Evolutionary conservation across 2,329 filamentous ascomycete species (phyloP), one percentile per base, ranked within the genome.

Genomic region (Penicillium paneum): DNA sequence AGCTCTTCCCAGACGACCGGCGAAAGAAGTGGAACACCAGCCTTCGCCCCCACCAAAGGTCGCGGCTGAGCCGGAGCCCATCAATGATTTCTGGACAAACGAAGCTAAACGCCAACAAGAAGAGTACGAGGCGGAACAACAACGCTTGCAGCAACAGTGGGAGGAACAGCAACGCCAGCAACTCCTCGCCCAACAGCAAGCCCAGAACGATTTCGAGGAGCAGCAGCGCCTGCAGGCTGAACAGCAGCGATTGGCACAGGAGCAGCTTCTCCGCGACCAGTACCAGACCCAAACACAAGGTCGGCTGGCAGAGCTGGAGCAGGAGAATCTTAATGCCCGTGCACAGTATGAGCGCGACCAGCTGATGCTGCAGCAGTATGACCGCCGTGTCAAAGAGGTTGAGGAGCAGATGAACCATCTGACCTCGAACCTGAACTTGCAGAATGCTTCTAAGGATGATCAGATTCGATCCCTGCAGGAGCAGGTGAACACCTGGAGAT

Each of bases 301-400:
- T 36, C 88, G 91, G n/a, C 81, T 99, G 66, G 94, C 93, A 1
- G 94, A 99, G 75, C 80, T 99, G 46, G 93, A 99, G 76, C 89
- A 88, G 54, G 93, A 97, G 75, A 97, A 99, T 64, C 78, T 99
- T 26, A 93, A 94, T 66, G 94, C 94, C 4, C 85, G 94, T 39
- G 90, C 92, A 8, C 94, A 97, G 74, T 97, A 97, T 70, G 92
- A 97, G 73, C 88, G 88, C n/a, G 92, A 99, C 71, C 94, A 97
- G 75, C 80, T 99, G 39, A 91, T 97, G 89, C 81, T 99, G 40
- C 90, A 97, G 74, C 93, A 97, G 70, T 99, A 97, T 70, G 94
- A 99, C 63, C 87, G 91, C 69, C 85, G 93, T 57, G 91, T 99
- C 69, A 97, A 97, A 78, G 88, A 90, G 19, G 78, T 99, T 12